Evolutionary conservation across 345 rosid genomes (phyloP).

Genomic region (Abelmoschus esculentus): DNA sequence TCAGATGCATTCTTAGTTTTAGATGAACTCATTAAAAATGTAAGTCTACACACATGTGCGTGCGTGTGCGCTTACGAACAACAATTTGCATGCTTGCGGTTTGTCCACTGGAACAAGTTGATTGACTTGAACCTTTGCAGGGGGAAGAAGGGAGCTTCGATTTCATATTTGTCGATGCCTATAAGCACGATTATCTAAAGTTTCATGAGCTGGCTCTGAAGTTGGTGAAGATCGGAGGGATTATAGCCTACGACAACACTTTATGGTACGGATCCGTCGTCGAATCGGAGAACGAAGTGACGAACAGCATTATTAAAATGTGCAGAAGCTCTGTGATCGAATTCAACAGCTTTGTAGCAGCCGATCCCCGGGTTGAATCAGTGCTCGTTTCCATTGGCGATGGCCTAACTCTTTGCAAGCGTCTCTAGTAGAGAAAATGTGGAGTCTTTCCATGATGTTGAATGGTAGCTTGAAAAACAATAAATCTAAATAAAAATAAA

Average conservation of each 20-base stretch:
- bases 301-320: neutral
- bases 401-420: conserved; percentile 7
- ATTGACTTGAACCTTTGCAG: neutral
- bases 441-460: neutral
- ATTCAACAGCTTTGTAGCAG: neutral
- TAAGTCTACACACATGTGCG: too few species aligned
- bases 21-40: neutral
- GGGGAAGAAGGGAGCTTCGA: neutral
- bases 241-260: conserved; percentile 3
- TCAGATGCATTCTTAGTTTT: conserved; percentile 24
- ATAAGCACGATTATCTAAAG: neutral
- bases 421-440: neutral
- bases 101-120: too few species aligned
- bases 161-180: conserved; percentile 6
- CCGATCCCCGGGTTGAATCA: neutral
- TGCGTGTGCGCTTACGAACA: neutral
- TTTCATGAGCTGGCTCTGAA: neutral
- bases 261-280: neutral
- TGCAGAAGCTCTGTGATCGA: neutral
- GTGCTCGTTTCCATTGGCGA: conserved; percentile 3
- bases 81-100: too few species aligned
- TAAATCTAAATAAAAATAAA: neutral
- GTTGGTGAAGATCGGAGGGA: conserved; percentile 3
- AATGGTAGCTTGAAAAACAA: neutral
- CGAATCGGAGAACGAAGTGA: neutral